Base-by-base conservation (phyloP, 768 basidiomycete genomes). In the Lactarius deliciosus region DNA sequence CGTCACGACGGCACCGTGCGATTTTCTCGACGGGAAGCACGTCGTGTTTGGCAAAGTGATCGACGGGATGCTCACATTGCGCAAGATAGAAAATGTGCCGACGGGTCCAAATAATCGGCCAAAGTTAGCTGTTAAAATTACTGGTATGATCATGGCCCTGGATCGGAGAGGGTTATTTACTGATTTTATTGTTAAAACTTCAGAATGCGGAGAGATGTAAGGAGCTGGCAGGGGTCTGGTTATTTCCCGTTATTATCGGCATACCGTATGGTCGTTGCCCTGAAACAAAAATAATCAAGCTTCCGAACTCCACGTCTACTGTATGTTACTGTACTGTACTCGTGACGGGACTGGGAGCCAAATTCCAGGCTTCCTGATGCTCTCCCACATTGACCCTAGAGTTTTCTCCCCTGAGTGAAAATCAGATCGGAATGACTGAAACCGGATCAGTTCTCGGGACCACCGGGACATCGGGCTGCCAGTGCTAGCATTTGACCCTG, bases 41-140 rank as follows among this genome's bases (percentile, higher is more conserved):
- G 90, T 95, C 71, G 94, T 96, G 2, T 97, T 97, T 72, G 94
- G 94, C 7, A 88, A 84, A 70, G 91, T 96, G 41, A 85, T 92
- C 68, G 93, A 97, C 64, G 94, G 94, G 30, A 92, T 98, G 90
- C 85, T 99, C 66, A 96, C 94, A 4, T 81, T 99, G 60, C 83
- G 96, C 70, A 98, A 98, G 76, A 92, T 99, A 64, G 97, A 99
- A 79, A 93, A 95, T 70, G 94, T 98, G 0, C 85, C 95, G 10
- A 98, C 94, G 0, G 94, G 93, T 1, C 84, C 86, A 4, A 96
- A 95, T 75, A 96, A 93, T 73, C 79, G 93, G 60, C 94, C 95
- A 0, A 97, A 97, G 74, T 76, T 97, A 30, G 84, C 84, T 2
- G 93, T 95, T 13, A 95, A 93, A 77, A 91, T 97, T 61, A 87